A percentile compares a stretch with the other conserved stretches of the same genome.
phyloP scores from a whole-genome alignment of 495 filamentous ascomycete genomes.

The Usnea hakonensis region DNA sequence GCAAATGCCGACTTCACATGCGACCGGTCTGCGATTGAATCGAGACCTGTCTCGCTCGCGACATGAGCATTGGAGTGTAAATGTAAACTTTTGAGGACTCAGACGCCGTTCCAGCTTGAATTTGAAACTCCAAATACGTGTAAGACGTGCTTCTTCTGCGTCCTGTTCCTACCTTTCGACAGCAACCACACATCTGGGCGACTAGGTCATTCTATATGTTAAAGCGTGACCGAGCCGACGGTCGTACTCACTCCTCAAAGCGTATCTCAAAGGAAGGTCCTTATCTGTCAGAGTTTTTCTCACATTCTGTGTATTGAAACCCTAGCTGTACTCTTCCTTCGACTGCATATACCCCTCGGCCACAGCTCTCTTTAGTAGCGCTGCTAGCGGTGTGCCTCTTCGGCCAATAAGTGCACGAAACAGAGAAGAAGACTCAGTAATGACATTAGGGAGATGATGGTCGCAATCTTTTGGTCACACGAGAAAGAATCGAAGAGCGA shows the following conservation, averaged over 20 bases:
- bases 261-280: conserved; percentile 2
- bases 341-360: conserved; percentile 1
- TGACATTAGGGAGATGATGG: neutral
- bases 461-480: neutral
- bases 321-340: neutral
- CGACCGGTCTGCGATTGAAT: too few species aligned
- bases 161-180: neutral
- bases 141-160: neutral
- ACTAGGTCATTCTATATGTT: neutral
- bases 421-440: neutral
- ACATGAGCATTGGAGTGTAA: too few species aligned
- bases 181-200: neutral
- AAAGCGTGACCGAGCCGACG: neutral
- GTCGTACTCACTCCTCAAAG: conserved; percentile 3
- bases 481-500: neutral
- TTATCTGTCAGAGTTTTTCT: conserved; percentile 12
- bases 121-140: too few species aligned
- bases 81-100: too few species aligned
- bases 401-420: neutral
- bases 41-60: too few species aligned
- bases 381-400: neutral
- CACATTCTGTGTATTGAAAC: neutral
- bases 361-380: neutral
- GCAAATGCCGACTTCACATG: too few species aligned
- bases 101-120: too few species aligned